Conservation (phyloP, 495 filamentous ascomycete species). For the Trypethelium eluteriae region DNA sequence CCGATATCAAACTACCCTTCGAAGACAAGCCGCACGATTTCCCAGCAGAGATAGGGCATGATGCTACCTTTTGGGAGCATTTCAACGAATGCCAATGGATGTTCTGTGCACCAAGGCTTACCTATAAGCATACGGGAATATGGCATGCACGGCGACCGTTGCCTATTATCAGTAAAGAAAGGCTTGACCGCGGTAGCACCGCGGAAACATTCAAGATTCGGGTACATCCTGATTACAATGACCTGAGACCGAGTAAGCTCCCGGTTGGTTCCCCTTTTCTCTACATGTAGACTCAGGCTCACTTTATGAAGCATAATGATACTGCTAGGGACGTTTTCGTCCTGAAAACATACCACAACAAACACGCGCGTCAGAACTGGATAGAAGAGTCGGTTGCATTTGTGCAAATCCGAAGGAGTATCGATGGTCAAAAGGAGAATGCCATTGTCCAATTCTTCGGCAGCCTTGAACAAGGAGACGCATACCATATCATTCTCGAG, state of each 20-base stretch:
- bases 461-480: neutral
- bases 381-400: neutral
- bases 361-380: neutral
- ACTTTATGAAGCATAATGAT: neutral
- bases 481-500: neutral
- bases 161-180: neutral
- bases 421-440: neutral
- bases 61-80: neutral
- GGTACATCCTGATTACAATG: constrained; percentile 2
- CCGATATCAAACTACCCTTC: neutral
- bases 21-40: neutral
- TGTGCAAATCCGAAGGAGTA: neutral
- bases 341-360: neutral
- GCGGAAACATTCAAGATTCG: constrained; percentile 4
- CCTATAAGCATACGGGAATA: neutral
- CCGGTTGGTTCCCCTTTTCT: neutral
- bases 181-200: neutral
- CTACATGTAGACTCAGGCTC: neutral
- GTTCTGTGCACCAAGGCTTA: neutral
- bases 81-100: constrained; percentile 7
- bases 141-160: neutral
- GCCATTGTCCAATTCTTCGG: neutral
- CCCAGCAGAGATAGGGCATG: neutral
- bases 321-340: neutral
- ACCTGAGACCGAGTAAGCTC: neutral